Base-by-base conservation (phyloP, 1,284 basidiomycete species). In the Fistulina hepatica region DNA sequence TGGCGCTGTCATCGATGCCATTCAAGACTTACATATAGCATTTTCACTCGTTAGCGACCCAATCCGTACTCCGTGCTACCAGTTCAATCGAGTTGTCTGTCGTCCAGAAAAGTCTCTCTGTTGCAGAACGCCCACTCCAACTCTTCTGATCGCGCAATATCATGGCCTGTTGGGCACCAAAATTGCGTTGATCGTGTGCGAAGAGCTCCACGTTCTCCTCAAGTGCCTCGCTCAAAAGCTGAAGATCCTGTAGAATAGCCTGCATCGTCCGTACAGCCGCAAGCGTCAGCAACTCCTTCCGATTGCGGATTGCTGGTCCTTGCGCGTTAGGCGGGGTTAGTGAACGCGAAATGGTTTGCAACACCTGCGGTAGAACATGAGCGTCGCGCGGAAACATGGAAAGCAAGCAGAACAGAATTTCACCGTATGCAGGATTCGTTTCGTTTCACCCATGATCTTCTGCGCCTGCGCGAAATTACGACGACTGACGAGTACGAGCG, bases 101-200 rank as follows among this genome's bases (percentile, higher is more conserved):
- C 37, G 83, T 85, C 77, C 86, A 93, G 61, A 93, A 93, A 43
- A 88, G 58, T 33, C 82, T 71, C 56, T 95, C 91, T 17, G 83
- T 91, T 12, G 84, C 76, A 47, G 84, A 89, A 38, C 88, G 69
- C 16, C 77, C 76, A 44, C 78, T 92, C 91, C 91, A 95, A 52
- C 81, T 82, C 59, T 89, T 89, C 59, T 97, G 92, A 51, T 91
- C 82, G 22, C 91, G 71, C 12, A 95, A 65, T 42, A 95, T 88
- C 75, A 93, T 90, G 15, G 90, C 89, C 81, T 93, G 88, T 56
- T 95, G 91, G 41, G 90, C 90, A 34, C 88, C 89, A 58, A 89
- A 88, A 58, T 93, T 93, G 40, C 89, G 70, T 52, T 89, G 82
- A 58, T 93, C 89, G 50, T 82, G 76, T 20, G 81, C 88, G 61